Evolutionary conservation across 1,284 basidiomycete species (phyloP), one percentile per base, ranked within the genome.

Genomic region (Moesziomyces antarcticus): DNA sequence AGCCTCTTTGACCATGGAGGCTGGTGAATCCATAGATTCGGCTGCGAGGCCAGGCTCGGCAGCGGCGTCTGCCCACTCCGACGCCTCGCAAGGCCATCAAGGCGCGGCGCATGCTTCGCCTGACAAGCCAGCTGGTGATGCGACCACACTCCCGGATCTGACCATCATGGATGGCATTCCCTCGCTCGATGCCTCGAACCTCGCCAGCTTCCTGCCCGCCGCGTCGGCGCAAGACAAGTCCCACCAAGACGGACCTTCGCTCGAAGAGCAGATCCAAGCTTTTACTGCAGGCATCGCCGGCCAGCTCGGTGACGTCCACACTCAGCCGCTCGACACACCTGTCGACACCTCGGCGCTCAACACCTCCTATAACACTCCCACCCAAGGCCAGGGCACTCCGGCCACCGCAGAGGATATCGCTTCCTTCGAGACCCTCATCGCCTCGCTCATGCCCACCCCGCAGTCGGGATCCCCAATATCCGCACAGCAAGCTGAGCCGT

Each of bases 381-480:
- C 70, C 3, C 70, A 73, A 25, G 64, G 50, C 16, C 49, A 67
- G 4, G 70, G 58, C 22, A 73, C 70, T n/a, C 70, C 70, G 3
- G 70, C 70, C 0, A 64, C 64, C 21, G 60, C 64, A n/a, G 60
- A 67, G 22, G 70, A 73, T 46, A 54, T 73, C 20, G 56, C 71
- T 7, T 68, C 71, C 14, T 68, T 73, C 30, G 71, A 68, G 11
- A 61, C 71, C 5, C 58, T 73, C 24, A 63, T 73, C 24, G 71
- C 71, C 3, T 73, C 70, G 11, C 56, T 73, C n/a, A 73, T 73
- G 70, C 64, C 70, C 3, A 73, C 64, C 8, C 70, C 70, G 5
- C 53, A 53, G 25, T 47, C 58, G 13, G 62, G 56, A 35, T 66
- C 69, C 7, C 69, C 69, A 4, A 35, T 47, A 30, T 43, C 60